Evolutionary conservation across 192 early-diverging fungal species (phyloP).

Genomic region (Allomyces macrogynus): DNA sequence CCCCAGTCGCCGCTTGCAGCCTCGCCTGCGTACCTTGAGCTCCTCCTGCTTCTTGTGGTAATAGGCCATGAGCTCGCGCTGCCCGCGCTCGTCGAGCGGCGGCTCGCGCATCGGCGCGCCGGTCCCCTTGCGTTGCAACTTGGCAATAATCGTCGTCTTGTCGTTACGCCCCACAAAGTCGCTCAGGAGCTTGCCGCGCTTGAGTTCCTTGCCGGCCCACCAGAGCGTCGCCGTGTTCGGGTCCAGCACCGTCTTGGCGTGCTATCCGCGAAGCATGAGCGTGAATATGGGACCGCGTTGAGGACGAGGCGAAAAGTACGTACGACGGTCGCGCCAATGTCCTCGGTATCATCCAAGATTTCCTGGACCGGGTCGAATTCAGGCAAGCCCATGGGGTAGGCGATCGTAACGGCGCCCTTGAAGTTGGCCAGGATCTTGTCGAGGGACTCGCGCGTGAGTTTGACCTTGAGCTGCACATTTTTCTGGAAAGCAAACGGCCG

Average conservation of each 20-base stretch:
- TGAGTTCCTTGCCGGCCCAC: constrained; percentile 40
- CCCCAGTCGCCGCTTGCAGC: background rate
- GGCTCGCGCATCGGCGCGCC: constrained; percentile 32
- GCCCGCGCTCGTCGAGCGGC: constrained; percentile 21
- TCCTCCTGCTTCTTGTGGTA: constrained; percentile 42
- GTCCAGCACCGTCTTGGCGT: constrained; percentile 21
- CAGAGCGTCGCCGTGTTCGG: constrained; percentile 19
- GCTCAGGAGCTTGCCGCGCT: constrained; percentile 18
- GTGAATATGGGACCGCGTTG: background rate
- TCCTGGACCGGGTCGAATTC: constrained; percentile 27
- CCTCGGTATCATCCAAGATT: constrained; percentile 27
- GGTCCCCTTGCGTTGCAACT: constrained; percentile 27
- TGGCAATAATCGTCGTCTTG: constrained; percentile 33
- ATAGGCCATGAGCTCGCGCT: constrained; percentile 39
- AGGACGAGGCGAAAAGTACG: background rate
- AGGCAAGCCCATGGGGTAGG: constrained; percentile 32
- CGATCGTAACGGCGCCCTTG: constrained; percentile 25
- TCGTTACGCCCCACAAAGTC: constrained; percentile 38
- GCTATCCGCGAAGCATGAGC: constrained; percentile 9
- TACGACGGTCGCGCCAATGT: constrained; percentile 26
- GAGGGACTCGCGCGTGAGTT: constrained; percentile 11
- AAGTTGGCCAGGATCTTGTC: constrained; percentile 18
- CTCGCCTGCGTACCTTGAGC: constrained; percentile 18
- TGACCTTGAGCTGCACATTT: constrained; percentile 14
- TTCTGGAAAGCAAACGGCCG: constrained; percentile 10